Percentiles rank a stretch among this genome's conserved stretches.
phyloP scores from a whole-genome alignment of 2,329 filamentous ascomycete genomes.

The Botrytis deweyae region DNA sequence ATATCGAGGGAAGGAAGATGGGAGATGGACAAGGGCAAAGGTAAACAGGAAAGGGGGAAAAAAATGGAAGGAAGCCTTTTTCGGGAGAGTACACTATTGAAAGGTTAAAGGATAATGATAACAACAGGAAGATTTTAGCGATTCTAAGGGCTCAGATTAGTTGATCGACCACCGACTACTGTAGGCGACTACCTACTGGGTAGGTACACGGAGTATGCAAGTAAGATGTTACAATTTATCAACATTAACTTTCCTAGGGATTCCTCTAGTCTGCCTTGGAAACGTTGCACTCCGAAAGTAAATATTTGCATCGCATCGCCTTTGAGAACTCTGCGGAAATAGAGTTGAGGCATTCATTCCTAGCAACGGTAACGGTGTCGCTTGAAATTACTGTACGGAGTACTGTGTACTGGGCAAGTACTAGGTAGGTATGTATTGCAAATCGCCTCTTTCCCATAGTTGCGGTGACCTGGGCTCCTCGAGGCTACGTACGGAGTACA shows the following conservation, averaged over 20 bases:
- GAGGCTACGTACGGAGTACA: too few species aligned
- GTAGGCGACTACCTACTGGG: too few species aligned
- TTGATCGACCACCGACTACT: background rate
- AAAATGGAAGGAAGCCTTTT: background rate
- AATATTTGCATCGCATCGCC: background rate
- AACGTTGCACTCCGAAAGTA: background rate
- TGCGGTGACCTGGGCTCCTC: background rate
- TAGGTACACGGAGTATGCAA: background rate
- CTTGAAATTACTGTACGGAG: background rate
- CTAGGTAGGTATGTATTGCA: background rate
- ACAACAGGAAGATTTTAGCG: background rate
- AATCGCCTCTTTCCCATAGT: background rate
- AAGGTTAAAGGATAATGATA: background rate
- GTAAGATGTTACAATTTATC: background rate
- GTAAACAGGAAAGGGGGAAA: background rate
- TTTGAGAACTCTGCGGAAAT: background rate
- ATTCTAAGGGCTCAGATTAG: background rate
- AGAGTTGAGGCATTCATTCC: background rate
- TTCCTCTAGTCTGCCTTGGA: background rate
- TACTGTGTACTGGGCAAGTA: background rate
- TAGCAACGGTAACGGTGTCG: background rate
- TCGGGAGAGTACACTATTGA: background rate
- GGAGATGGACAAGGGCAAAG: background rate
- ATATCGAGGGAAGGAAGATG: background rate
- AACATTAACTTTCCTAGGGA: background rate